Percentiles rank a stretch among this genome's conserved stretches.
phyloP scores from a whole-genome alignment of 495 filamentous ascomycete genomes.

The Cercophora samala region DNA sequence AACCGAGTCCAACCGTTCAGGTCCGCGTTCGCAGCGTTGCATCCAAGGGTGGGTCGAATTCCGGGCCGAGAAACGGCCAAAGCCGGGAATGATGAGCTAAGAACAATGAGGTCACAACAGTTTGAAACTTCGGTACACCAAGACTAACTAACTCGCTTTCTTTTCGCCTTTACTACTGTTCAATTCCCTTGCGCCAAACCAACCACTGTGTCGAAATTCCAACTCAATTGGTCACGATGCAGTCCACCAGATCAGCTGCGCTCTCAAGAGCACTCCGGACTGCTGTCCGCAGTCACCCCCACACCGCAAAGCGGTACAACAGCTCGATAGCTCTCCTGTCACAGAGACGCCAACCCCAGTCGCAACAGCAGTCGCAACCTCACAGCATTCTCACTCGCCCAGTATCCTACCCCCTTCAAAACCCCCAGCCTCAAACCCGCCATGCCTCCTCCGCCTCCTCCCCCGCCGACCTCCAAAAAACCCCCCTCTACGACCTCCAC shows the following conservation, averaged over 20 bases:
- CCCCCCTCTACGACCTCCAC: constrained; percentile 82
- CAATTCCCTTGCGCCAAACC: neutral
- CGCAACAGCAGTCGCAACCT: neutral
- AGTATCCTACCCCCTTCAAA: neutral
- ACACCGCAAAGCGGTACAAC: constrained; percentile 16
- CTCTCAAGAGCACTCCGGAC: constrained; percentile 23
- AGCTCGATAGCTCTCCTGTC: neutral
- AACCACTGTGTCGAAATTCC: neutral
- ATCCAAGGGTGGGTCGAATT: neutral
- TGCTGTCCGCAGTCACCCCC: constrained; percentile 14
- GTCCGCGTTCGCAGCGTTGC: neutral
- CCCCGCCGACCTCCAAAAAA: constrained; percentile 54
- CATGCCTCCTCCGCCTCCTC: constrained; percentile 35
- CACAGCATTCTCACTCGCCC: neutral
- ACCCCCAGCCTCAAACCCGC: constrained; percentile 11
- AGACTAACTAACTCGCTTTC: neutral
- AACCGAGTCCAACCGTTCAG: too few species aligned
- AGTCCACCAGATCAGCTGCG: constrained; percentile 19
- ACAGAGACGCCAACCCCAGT: neutral
- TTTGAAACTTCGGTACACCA: neutral
- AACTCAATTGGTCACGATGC: constrained; percentile 25
- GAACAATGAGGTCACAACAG: constrained; percentile 18
- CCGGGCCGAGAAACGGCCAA: neutral
- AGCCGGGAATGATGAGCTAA: constrained; percentile 11
- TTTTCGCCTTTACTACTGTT: neutral